Base-by-base conservation (phyloP, 495 filamentous ascomycete genomes). In the Trichoderma virens region DNA sequence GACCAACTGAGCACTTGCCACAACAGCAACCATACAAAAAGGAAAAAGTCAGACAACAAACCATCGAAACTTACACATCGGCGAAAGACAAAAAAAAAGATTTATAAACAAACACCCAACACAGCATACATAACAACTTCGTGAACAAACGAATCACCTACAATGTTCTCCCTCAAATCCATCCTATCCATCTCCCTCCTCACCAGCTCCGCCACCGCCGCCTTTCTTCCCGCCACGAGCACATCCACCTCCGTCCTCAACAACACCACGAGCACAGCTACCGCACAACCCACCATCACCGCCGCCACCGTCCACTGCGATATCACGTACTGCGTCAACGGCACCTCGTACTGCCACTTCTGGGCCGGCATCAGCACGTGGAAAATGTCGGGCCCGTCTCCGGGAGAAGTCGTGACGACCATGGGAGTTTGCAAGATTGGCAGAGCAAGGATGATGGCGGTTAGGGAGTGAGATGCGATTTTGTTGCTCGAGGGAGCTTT, bases 341-440 rank as follows among this genome's bases (percentile, higher is more conserved):
- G 69, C 14, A 69, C 61, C 11, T 59, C 61, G 16, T 47, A 68
- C 18, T 74, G 70, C 63, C 68, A 71, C 28, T 70, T 68, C 63
- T 72, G 71, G 69, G 73, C 66, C 7, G 73, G 73, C 35, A 43
- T 66, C 56, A 74, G 68, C 14, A 67, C 68, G 20, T 73, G 66
- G 66, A 66, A 74, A 8, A 51, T 68, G 27, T 70, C 68, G n/a
- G 70, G 71, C 2, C 71, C 73, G 2, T 51, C 68, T 0, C 73
- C 73, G 7, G 73, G 73, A 13, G 73, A 72, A 61, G 45, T 60
- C 0, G 56, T 61, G 13, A 74, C 71, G 0, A 59, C 65, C 11
- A 60, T 74, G 9, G 73, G 73, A 16, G 25, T 67, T 16, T 74
- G 72, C 38, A 56, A 56, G 51, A 8, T 30, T 27, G 51, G 51